Conservation (phyloP, 2,329 filamentous ascomycete species). For the Gnomoniopsis smithogilvyi region DNA sequence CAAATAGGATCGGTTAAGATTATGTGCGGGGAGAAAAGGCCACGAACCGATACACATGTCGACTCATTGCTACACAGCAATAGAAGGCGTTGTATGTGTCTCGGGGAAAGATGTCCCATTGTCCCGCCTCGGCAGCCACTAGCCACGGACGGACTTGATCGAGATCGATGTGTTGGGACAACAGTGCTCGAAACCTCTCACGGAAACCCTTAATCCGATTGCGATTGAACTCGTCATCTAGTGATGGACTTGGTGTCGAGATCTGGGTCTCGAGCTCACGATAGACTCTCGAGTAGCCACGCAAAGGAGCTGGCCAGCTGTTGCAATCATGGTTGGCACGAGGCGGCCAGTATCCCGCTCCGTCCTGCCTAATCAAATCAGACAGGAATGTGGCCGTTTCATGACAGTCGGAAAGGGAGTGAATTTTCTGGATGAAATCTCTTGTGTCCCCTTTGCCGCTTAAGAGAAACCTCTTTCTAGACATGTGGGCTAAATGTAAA, state of each 20-base stretch:
- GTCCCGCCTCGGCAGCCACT: conserved; percentile 22
- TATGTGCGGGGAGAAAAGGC: too few species aligned
- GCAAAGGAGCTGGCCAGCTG: conserved; percentile 26
- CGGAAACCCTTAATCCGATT: conserved; percentile 22
- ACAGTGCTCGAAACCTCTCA: conserved; percentile 18
- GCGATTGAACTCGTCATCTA: conserved; percentile 26
- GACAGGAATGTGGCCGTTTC: neutral
- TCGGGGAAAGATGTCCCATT: conserved; percentile 24
- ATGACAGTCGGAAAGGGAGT: neutral
- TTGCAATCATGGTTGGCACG: conserved; percentile 14
- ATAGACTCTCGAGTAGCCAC: conserved; percentile 29
- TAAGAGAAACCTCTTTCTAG: too few species aligned
- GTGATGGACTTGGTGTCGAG: conserved; percentile 20
- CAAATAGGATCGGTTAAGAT: too few species aligned
- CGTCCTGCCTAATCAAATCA: conserved; percentile 20
- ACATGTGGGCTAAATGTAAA: too few species aligned
- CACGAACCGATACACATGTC: conserved; percentile 29
- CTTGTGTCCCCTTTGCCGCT: too few species aligned
- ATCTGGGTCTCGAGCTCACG: conserved; percentile 25
- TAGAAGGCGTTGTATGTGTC: conserved; percentile 33
- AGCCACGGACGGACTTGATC: conserved; percentile 22
- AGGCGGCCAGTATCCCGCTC: conserved; percentile 22
- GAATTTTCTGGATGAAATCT: too few species aligned
- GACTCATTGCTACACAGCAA: conserved; percentile 27
- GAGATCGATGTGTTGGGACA: conserved; percentile 23